Evolutionary conservation across 2,329 filamentous ascomycete genomes (phyloP).

Genomic region (Xylaria sp.): DNA sequence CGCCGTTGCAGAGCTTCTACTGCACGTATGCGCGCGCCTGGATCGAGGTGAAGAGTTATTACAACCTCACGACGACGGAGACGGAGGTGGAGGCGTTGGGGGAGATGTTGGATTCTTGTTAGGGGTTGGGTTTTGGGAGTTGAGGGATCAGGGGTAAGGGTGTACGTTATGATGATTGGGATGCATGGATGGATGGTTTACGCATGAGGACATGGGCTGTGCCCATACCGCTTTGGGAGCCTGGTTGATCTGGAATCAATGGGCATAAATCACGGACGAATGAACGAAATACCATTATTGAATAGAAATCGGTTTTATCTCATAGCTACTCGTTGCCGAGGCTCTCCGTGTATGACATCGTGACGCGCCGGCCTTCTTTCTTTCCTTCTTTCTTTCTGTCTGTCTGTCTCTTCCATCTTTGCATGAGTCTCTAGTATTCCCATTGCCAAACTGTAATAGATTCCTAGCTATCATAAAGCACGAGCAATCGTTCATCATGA

Average conservation of each 20-base stretch:
- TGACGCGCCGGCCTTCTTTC: not conserved
- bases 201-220: not conserved
- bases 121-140: too few relatives aligned
- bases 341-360: not conserved
- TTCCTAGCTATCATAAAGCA: not conserved
- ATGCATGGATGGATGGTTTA: too few relatives aligned
- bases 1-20: conserved; percentile 61
- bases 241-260: not conserved
- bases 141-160: too few relatives aligned
- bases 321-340: not conserved
- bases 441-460: not conserved
- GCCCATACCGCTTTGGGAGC: not conserved
- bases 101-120: conserved; percentile 59
- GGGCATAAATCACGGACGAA: too few relatives aligned
- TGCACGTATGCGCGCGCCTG: conserved; percentile 75
- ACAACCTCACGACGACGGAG: conserved; percentile 60
- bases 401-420: not conserved
- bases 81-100: conserved; percentile 66
- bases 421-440: not conserved
- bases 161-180: too few relatives aligned
- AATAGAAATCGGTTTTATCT: too few relatives aligned
- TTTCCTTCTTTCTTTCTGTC: not conserved
- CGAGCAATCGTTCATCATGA: not conserved
- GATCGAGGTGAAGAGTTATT: conserved; percentile 73
- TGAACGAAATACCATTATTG: too few relatives aligned